Evolutionary conservation across 2,329 filamentous ascomycete species (phyloP).

Genomic region (Ophiostoma quercus): DNA sequence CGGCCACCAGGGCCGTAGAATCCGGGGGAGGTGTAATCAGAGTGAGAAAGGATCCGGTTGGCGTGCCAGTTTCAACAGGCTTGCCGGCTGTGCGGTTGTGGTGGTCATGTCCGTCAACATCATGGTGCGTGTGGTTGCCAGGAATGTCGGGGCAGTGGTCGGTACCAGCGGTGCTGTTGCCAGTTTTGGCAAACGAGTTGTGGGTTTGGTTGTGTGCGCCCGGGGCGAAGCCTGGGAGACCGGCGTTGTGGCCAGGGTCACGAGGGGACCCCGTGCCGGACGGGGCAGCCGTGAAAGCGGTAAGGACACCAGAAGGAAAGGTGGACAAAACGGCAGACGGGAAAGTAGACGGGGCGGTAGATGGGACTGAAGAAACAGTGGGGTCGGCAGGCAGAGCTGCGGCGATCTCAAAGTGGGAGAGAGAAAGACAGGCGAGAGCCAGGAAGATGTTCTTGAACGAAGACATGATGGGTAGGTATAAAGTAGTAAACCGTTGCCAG

Average conservation of each 20-base stretch:
- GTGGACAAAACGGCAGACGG: neutral
- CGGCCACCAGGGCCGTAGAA: neutral
- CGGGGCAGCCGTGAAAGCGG: constrained; percentile 5
- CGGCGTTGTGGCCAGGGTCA: neutral
- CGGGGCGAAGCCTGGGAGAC: neutral
- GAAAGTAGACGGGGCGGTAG: neutral
- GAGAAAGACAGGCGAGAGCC: neutral
- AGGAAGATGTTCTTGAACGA: neutral
- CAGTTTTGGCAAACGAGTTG: neutral
- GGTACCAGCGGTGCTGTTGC: neutral
- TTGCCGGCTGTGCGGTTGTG: neutral
- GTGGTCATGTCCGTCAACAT: neutral
- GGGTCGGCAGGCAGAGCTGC: neutral
- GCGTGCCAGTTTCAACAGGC: neutral
- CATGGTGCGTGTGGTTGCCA: constrained; percentile 2
- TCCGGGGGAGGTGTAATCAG: constrained; percentile 24
- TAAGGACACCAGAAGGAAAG: neutral
- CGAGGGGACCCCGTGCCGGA: neutral
- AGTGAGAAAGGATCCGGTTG: neutral
- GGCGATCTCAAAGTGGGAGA: neutral
- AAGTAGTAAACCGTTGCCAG: neutral
- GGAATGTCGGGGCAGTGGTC: neutral
- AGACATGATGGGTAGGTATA: neutral
- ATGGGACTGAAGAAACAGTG: neutral
- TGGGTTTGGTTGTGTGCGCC: neutral